These are phyloP conservation scores for Cinchona pubescens DNA, from an alignment of 257 asterid genomes.

Conservation along the genomic window DNA sequence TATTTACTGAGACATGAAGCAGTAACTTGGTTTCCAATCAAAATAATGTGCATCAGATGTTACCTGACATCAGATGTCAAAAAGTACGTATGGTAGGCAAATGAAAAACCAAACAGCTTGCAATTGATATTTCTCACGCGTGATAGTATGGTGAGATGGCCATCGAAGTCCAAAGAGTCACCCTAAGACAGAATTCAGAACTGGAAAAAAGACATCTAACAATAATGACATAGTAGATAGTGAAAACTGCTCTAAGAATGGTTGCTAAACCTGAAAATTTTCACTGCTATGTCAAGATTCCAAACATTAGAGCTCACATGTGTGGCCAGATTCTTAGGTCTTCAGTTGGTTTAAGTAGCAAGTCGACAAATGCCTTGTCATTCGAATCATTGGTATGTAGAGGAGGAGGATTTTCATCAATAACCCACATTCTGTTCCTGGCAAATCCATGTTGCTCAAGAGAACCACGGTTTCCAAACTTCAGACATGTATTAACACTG, in stretches of 20 bases:
- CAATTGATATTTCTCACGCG: constrained; percentile 65
- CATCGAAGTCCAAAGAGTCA: constrained; percentile 55
- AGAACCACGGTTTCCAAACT: constrained; percentile 81
- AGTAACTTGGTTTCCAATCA: background rate
- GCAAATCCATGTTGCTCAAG: constrained; percentile 88
- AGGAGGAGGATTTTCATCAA: constrained; percentile 75
- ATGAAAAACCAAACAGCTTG: constrained; percentile 88
- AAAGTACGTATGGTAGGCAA: constrained; percentile 70
- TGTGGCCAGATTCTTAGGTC: constrained; percentile 83
- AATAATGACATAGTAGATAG: background rate
- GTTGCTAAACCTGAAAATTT: background rate
- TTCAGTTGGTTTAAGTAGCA: constrained; percentile 67
- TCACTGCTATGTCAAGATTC: background rate
- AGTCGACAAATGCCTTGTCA: constrained; percentile 47
- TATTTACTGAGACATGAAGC: background rate
- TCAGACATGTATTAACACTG: background rate
- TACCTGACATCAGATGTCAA: constrained; percentile 86
- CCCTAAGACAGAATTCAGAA: constrained; percentile 71
- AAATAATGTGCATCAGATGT: background rate
- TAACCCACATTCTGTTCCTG: constrained; percentile 64
- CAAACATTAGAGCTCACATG: constrained; percentile 32
- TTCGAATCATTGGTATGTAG: constrained; percentile 40
- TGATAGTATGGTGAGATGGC: constrained; percentile 56
- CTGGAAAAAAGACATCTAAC: constrained; percentile 28
- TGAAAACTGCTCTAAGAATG: background rate